phyloP scores from a whole-genome alignment of 352 stramenopile genomes.

The Phytophthora hybrid region DNA sequence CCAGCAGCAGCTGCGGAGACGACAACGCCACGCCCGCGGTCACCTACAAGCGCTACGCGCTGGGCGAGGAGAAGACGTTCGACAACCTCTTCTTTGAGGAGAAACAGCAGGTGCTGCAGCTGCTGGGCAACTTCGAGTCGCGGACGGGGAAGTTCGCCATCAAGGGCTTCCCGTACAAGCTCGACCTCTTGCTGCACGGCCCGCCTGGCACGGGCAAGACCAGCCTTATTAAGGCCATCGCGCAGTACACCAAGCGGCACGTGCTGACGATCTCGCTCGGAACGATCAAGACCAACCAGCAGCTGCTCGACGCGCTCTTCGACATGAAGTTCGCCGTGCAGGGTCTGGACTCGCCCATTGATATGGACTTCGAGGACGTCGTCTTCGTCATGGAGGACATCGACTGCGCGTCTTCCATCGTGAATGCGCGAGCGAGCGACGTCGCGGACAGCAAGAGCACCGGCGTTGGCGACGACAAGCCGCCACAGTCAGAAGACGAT shows the following conservation, averaged over 20 bases:
- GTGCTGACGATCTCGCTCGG: constrained; percentile 69
- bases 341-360: constrained; percentile 64
- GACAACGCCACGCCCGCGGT: constrained; percentile 9
- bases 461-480: constrained; percentile 3
- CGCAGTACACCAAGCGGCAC: constrained; percentile 71
- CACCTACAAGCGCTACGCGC: constrained; percentile 74
- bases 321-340: constrained; percentile 66
- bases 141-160: constrained; percentile 86
- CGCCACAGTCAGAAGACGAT: constrained; percentile 32
- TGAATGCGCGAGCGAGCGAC: constrained; percentile 55
- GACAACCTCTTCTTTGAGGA: constrained; percentile 88
- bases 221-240: constrained; percentile 85
- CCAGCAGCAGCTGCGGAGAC: constrained; percentile 11
- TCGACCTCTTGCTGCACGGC: constrained; percentile 82
- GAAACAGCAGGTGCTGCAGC: constrained; percentile 70
- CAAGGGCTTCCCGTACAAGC: constrained; percentile 89
- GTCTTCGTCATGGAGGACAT: constrained; percentile 93
- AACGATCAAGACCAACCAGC: constrained; percentile 84
- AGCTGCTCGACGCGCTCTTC: constrained; percentile 85
- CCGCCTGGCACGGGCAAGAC: constrained; percentile 90
- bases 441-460: constrained; percentile 47
- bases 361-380: constrained; percentile 79
- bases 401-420: constrained; percentile 79
- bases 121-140: constrained; percentile 76
- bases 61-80: constrained; percentile 90